phyloP scores from a whole-genome alignment of 768 basidiomycete species.

The Hygrocybe coccinea region DNA sequence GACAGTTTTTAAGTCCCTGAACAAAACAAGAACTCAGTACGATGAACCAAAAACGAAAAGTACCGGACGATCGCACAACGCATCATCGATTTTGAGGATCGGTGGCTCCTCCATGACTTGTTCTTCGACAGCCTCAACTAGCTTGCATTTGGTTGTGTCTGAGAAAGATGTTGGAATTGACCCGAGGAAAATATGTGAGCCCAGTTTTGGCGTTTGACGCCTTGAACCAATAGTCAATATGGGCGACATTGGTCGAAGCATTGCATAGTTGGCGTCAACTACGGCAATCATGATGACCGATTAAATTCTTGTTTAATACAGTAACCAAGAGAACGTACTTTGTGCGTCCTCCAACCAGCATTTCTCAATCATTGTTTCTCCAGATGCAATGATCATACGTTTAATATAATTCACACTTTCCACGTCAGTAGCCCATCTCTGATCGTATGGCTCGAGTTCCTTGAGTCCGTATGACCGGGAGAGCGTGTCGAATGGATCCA shows the following conservation, averaged over 20 bases:
- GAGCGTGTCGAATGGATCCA: conserved; percentile 50
- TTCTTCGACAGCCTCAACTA: conserved; percentile 23
- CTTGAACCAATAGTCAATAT: conserved; percentile 43
- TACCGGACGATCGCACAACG: conserved; percentile 17
- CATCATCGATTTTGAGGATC: conserved; percentile 18
- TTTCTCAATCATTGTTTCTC: conserved; percentile 32
- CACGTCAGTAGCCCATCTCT: conserved; percentile 38
- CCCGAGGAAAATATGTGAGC: conserved; percentile 23
- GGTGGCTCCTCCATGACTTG: conserved; percentile 17
- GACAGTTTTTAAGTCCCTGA: not conserved
- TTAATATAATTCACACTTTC: conserved; percentile 36
- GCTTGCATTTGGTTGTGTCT: conserved; percentile 9
- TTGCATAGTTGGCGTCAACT: conserved; percentile 9
- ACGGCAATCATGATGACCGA: not conserved
- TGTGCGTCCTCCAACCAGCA: conserved; percentile 34
- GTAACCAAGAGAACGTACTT: conserved; percentile 25
- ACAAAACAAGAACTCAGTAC: not conserved
- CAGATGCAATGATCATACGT: conserved; percentile 15
- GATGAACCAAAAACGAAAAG: not conserved
- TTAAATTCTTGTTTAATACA: not conserved
- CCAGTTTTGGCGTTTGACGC: conserved; percentile 43
- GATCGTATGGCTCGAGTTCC: conserved; percentile 39
- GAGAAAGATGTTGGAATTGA: conserved; percentile 21
- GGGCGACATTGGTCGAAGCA: conserved; percentile 39
- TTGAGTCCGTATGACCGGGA: conserved; percentile 30